Conservation (phyloP, 768 basidiomycete species). For the Mycena indigotica region DNA sequence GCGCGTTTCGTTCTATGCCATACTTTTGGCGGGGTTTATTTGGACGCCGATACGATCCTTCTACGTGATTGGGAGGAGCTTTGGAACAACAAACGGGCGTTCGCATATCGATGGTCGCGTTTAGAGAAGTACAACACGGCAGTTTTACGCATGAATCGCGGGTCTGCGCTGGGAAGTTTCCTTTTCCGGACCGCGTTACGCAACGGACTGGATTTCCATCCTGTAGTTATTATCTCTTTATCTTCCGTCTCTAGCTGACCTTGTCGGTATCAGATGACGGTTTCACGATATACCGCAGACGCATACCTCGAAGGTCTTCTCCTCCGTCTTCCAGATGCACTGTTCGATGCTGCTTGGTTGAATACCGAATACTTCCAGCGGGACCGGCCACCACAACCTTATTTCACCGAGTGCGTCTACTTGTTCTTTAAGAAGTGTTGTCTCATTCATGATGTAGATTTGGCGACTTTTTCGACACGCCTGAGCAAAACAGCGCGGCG, state of each 20-base stretch:
- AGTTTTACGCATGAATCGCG: constrained; percentile 84
- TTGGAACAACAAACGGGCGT: constrained; percentile 93
- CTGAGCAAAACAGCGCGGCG: constrained; percentile 66
- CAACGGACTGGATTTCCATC: constrained; percentile 93
- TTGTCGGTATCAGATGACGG: constrained; percentile 78
- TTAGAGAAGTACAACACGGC: constrained; percentile 93
- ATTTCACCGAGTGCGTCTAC: constrained; percentile 71
- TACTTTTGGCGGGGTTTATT: constrained; percentile 91
- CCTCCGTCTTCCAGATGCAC: constrained; percentile 82
- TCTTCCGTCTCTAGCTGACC: too few species aligned
- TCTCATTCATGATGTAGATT: constrained; percentile 51
- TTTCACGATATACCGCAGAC: constrained; percentile 82
- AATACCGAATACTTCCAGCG: constrained; percentile 89
- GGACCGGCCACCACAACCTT: constrained; percentile 91
- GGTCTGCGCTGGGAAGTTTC: constrained; percentile 86
- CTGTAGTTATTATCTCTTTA: constrained; percentile 30
- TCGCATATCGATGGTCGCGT: constrained; percentile 94
- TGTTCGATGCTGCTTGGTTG: constrained; percentile 94
- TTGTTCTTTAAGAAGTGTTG: constrained; percentile 5
- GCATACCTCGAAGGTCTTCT: constrained; percentile 76
- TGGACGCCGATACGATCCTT: constrained; percentile 92
- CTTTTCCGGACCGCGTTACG: constrained; percentile 89
- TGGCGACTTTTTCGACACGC: constrained; percentile 80
- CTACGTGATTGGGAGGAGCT: constrained; percentile 96
- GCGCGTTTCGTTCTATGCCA: constrained; percentile 95